Evolutionary conservation across 306 rosid genomes (phyloP), one percentile per base, ranked within the genome.

Genomic region (Alnus glutinosa): DNA sequence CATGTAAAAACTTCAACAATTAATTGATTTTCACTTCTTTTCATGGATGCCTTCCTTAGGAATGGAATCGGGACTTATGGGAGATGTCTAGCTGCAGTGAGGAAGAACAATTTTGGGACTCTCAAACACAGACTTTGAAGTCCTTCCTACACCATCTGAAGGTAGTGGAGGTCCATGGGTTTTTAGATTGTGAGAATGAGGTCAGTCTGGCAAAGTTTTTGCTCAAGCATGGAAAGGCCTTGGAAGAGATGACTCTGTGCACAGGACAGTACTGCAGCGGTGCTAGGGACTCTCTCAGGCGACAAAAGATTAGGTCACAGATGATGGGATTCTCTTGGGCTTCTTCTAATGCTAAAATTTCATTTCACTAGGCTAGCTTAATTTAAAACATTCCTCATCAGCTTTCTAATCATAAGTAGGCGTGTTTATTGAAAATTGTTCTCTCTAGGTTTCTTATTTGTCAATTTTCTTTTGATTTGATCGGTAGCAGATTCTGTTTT

Each of bases 261-360:
- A 57, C 90, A 13, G 91, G 85, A 47, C 78, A 88, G 30, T 54
- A 88, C 36, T 58, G 83, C 72, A 76, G 80, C 72, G 77, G 80
- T 73, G 75, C 81, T 49, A 88, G 87, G 84, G 87, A 92, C 62
- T 77, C 85, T 39, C 90, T 84, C 3, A 84, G 92, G 54, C 77
- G 94, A 84, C 93, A 90, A 81, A 87, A 88, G 57, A 85, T 88
- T 55, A 92, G 92, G 85, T 88, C 91, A 7, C 93, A 87, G 70
- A 78, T 91, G 86, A 87, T 84, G 94, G 93, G 91, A 28, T 92
- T 92, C 62, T 88, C 96, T 83, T 85, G 92, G 85, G 97, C 94
- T 86, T 89, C 92, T 80, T 85, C 97, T 46, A 88, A 86, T 84
- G 96, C 96, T 52, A 92, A 86, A 87, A 81, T 94, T 55, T 51